Conservation (phyloP, 352 stramenopile genomes). For the Pythium pyrilobum region DNA sequence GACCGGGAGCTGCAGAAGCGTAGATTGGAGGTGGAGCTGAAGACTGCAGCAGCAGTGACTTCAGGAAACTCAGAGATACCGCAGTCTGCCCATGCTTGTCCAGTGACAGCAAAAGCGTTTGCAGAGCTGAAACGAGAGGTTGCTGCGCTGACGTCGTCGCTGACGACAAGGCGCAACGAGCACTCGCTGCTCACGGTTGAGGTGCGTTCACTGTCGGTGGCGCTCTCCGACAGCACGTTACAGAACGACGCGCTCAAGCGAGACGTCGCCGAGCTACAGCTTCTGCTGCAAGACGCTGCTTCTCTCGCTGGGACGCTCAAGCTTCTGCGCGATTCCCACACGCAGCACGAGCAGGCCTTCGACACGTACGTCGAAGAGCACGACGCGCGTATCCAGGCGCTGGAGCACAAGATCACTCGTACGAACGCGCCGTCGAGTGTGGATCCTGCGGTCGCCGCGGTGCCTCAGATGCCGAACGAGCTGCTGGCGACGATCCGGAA, state of each 20-base stretch:
- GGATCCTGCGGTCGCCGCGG: too few relatives aligned
- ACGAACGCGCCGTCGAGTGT: too few relatives aligned
- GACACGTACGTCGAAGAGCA: background rate
- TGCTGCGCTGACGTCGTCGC: background rate
- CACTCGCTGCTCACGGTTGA: background rate
- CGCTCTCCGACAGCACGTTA: background rate
- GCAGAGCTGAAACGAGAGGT: background rate
- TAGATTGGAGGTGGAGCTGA: background rate
- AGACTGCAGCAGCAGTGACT: too few relatives aligned
- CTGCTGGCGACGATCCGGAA: background rate
- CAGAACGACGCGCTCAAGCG: background rate
- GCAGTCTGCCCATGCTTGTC: too few relatives aligned
- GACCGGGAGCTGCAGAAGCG: background rate
- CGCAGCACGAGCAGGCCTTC: conserved; percentile 2
- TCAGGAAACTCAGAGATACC: too few relatives aligned
- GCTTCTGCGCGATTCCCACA: background rate
- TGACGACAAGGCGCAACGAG: background rate
- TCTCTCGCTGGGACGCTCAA: conserved; percentile 2
- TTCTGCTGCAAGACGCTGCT: background rate
- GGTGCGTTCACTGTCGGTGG: background rate
- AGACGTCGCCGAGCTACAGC: background rate
- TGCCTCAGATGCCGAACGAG: background rate
- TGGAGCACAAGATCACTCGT: background rate
- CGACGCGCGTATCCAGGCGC: background rate
- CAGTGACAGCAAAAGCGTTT: too few relatives aligned